These are phyloP conservation scores for Tetracladium marchalianum DNA, from an alignment of 495 filamentous ascomycete genomes.

Conservation along the genomic window DNA sequence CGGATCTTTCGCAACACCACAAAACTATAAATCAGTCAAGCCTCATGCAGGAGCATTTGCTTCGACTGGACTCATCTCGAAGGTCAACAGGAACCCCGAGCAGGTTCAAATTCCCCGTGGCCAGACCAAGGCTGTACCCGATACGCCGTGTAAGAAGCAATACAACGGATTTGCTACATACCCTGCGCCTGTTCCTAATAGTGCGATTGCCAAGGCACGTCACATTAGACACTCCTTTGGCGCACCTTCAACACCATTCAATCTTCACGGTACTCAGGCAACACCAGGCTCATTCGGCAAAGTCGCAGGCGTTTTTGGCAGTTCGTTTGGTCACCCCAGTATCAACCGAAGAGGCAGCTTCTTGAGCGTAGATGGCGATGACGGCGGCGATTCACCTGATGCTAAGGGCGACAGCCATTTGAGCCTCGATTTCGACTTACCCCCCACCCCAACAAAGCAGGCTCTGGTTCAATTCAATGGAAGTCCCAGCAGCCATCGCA, in stretches of 20 bases:
- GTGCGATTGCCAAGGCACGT: conserved; percentile 41
- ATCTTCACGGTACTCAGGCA: conserved; percentile 25
- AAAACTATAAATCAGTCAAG: conserved; percentile 73
- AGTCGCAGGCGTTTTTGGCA: conserved; percentile 60
- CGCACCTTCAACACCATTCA: conserved; percentile 53
- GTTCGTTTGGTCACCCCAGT: conserved; percentile 34
- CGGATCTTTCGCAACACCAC: conserved; percentile 66
- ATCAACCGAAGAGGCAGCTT: conserved; percentile 62
- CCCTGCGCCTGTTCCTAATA: conserved; percentile 43
- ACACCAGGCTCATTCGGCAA: conserved; percentile 51
- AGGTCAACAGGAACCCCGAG: conserved; percentile 55
- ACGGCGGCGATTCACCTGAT: conserved; percentile 35
- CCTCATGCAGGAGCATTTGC: conserved; percentile 81
- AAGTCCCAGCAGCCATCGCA: conserved; percentile 18
- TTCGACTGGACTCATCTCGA: conserved; percentile 90
- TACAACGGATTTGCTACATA: conserved; percentile 53
- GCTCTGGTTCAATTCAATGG: conserved; percentile 18
- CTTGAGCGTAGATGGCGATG: conserved; percentile 68
- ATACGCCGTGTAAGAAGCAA: conserved; percentile 89
- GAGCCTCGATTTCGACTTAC: conserved; percentile 59
- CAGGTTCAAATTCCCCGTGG: conserved; percentile 41
- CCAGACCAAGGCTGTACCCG: conserved; percentile 56
- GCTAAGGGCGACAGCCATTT: conserved; percentile 48
- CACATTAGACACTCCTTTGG: conserved; percentile 55
- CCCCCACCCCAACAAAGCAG: conserved; percentile 89